phyloP scores from a whole-genome alignment of 352 stramenopile species.

The Pythium aphanidermatum region DNA sequence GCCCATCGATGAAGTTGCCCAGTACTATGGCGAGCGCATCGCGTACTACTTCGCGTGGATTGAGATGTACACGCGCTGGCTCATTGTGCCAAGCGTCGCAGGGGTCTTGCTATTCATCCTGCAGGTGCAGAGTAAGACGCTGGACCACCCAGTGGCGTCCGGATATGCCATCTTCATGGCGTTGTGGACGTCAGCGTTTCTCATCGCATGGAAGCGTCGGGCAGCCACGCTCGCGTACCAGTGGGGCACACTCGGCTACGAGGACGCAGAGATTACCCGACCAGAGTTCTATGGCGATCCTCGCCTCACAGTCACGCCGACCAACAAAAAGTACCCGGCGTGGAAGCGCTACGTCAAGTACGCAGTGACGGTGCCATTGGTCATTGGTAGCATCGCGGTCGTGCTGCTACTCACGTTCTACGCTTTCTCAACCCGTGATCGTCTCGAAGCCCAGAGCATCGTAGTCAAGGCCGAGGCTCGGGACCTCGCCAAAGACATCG shows the following conservation, averaged over 20 bases:
- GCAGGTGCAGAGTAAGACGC: conserved; percentile 48
- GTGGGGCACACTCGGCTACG: conserved; percentile 88
- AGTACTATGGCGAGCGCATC: conserved; percentile 89
- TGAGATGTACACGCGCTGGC: conserved; percentile 88
- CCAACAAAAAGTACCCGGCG: conserved; percentile 44
- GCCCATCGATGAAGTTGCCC: conserved; percentile 78
- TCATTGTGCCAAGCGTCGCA: conserved; percentile 70
- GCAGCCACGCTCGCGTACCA: conserved; percentile 76
- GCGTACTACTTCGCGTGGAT: conserved; percentile 93
- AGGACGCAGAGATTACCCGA: conserved; percentile 75
- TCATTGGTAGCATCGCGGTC: conserved; percentile 46
- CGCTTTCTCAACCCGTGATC: conserved; percentile 78
- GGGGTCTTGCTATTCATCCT: conserved; percentile 66
- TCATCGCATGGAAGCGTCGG: conserved; percentile 82
- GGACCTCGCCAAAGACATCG: conserved; percentile 44
- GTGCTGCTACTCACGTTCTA: conserved; percentile 53
- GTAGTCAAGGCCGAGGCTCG: conserved; percentile 33
- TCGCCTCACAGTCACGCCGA: conserved; percentile 23
- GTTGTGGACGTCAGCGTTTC: conserved; percentile 84
- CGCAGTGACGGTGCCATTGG: conserved; percentile 49
- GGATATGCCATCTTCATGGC: conserved; percentile 88
- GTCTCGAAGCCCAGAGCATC: conserved; percentile 50
- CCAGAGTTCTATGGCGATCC: conserved; percentile 76
- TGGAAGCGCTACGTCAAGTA: conserved; percentile 83
- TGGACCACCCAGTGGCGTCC: conserved; percentile 76